These are phyloP conservation scores for Starmerella sirachaensis DNA, from an alignment of 805 yeast species.

Conservation along the genomic window DNA sequence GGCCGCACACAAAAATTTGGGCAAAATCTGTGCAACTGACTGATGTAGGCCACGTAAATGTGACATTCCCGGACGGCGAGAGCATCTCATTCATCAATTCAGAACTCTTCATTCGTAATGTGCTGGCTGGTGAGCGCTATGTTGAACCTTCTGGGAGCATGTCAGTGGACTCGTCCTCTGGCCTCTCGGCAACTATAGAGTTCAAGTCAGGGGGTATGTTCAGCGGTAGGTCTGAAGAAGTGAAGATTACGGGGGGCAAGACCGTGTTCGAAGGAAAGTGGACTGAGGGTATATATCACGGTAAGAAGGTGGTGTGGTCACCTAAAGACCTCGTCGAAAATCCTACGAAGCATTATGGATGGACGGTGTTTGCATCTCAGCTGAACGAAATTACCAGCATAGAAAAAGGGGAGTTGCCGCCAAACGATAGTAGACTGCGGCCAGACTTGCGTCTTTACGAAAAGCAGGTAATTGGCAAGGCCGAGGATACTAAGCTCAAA, in stretches of 20 bases:
- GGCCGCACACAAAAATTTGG: conserved; percentile 74
- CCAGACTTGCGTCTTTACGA: conserved; percentile 76
- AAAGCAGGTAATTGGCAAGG: conserved; percentile 42
- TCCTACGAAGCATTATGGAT: conserved; percentile 62
- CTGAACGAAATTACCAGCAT: conserved; percentile 66
- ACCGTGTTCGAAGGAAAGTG: conserved; percentile 53
- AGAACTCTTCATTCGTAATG: conserved; percentile 65
- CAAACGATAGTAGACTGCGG: conserved; percentile 79
- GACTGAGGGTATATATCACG: conserved; percentile 41
- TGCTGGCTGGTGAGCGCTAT: conserved; percentile 91
- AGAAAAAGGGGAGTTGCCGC: conserved; percentile 55
- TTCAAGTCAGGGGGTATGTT: conserved; percentile 80
- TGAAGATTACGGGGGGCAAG: conserved; percentile 25
- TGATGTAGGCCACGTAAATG: conserved; percentile 55
- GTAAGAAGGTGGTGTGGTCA: conserved; percentile 46
- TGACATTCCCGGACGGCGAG: conserved; percentile 53
- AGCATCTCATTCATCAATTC: conserved; percentile 73
- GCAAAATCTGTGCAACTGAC: conserved; percentile 81
- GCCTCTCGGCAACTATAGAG: conserved; percentile 54
- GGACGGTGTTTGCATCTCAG: conserved; percentile 68
- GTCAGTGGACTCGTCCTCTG: conserved; percentile 55
- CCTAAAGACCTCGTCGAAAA: conserved; percentile 53
- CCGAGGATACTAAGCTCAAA: conserved; percentile 55
- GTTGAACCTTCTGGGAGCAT: conserved; percentile 70
- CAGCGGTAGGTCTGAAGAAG: conserved; percentile 66